These are phyloP conservation scores for Colletotrichum zoysiae DNA, from an alignment of 2,329 filamentous ascomycete genomes.

Conservation along the genomic window DNA sequence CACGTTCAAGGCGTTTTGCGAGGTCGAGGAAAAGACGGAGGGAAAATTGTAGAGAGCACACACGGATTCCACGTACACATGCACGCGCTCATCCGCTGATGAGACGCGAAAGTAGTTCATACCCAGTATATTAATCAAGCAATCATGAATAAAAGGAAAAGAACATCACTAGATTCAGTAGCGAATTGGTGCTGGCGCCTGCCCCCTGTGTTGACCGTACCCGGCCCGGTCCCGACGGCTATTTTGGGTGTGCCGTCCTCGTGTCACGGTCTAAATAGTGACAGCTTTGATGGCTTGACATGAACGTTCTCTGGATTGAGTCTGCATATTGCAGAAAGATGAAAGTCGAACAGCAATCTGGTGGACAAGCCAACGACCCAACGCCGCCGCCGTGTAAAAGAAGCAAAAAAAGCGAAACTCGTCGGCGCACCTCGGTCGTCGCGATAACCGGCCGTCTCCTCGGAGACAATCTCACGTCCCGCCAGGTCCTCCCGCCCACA, in stretches of 20 bases:
- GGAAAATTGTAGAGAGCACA: conserved; percentile 46
- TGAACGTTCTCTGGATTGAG: neutral
- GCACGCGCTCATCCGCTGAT: neutral
- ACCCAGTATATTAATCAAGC: conserved; percentile 26
- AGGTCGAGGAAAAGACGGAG: conserved; percentile 69
- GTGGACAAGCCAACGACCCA: neutral
- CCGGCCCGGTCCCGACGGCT: neutral
- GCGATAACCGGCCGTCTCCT: neutral
- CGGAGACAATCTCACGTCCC: neutral
- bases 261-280: neutral
- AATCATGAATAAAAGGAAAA: neutral
- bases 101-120: conserved; percentile 23
- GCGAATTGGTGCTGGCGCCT: neutral
- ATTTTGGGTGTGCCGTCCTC: neutral
- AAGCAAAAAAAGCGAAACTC: neutral
- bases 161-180: conserved; percentile 8
- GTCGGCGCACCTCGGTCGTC: neutral
- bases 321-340: too few species aligned
- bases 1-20: conserved; percentile 95
- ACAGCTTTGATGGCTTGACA: neutral
- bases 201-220: neutral
- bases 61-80: neutral
- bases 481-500: neutral
- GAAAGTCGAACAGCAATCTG: neutral
- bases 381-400: neutral